phyloP scores from a whole-genome alignment of 2,329 filamentous ascomycete genomes.

The Cyphellophora europaea region DNA sequence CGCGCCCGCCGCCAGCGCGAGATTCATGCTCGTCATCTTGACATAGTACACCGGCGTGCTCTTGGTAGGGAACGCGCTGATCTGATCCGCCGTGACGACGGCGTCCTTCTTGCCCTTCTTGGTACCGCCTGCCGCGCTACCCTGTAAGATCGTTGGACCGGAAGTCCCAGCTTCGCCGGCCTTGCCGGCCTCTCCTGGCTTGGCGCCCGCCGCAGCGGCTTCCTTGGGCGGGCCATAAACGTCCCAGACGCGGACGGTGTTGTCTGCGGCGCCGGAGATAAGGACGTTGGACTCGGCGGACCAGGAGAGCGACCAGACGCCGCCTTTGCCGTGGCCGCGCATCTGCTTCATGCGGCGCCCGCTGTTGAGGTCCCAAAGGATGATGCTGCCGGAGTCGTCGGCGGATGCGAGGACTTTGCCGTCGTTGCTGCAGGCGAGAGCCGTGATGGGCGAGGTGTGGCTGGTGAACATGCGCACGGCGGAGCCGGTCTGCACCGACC shows the following conservation, averaged over 20 bases:
- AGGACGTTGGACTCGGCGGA: slow-evolving; percentile 86
- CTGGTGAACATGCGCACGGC: slow-evolving; percentile 88
- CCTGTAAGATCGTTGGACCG: slow-evolving; percentile 6
- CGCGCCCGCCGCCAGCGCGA: slow-evolving; percentile 74
- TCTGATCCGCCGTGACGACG: slow-evolving; percentile 83
- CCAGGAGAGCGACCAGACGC: slow-evolving; percentile 89
- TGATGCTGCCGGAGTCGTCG: slow-evolving; percentile 79
- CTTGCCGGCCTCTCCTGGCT: slow-evolving; percentile 18
- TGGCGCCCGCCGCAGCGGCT: slow-evolving; percentile 46
- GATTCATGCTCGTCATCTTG: slow-evolving; percentile 88
- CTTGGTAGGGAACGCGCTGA: slow-evolving; percentile 91
- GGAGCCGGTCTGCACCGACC: slow-evolving; percentile 79
- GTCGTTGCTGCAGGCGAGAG: slow-evolving; percentile 75
- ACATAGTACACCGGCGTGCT: slow-evolving; percentile 92
- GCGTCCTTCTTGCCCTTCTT: slow-evolving; percentile 82
- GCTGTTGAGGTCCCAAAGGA: slow-evolving; percentile 88
- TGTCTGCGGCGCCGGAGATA: slow-evolving; percentile 82
- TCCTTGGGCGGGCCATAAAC: slow-evolving; percentile 61
- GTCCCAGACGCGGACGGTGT: slow-evolving; percentile 91
- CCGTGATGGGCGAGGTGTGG: slow-evolving; percentile 77
- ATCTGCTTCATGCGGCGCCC: slow-evolving; percentile 84
- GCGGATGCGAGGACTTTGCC: slow-evolving; percentile 87
- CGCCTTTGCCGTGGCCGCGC: slow-evolving; percentile 84
- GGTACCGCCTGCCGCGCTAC: slow-evolving; percentile 12
- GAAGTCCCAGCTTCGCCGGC: slow-evolving; percentile 16